phyloP scores from a whole-genome alignment of 257 asterid genomes.

The Ocimum tenuiflorum region DNA sequence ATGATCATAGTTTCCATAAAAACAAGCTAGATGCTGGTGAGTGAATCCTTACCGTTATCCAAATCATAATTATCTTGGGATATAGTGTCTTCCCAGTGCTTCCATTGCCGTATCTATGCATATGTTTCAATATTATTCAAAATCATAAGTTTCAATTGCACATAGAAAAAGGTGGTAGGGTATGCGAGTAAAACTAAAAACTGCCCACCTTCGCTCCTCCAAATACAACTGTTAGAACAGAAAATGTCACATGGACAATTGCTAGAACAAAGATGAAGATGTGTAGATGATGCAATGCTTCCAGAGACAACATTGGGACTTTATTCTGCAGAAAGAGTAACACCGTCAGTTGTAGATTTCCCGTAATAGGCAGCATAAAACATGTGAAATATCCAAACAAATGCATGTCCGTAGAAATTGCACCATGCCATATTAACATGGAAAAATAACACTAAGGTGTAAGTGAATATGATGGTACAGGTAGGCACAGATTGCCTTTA shows the following conservation, averaged over 20 bases:
- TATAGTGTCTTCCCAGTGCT: conserved; percentile 82
- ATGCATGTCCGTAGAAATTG: neutral
- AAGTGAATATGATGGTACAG: neutral
- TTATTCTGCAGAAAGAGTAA: conserved; percentile 33
- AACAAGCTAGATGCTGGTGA: neutral
- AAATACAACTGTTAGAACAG: conserved; percentile 64
- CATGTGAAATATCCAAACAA: neutral
- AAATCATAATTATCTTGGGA: conserved; percentile 49
- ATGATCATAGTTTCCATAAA: neutral
- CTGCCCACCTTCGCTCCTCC: conserved; percentile 63
- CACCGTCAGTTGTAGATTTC: conserved; percentile 1
- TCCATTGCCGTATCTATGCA: conserved; percentile 87
- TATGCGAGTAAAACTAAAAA: neutral
- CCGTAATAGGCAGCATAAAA: neutral
- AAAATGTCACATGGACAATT: conserved; percentile 71
- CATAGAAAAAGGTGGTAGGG: neutral
- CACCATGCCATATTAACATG: neutral
- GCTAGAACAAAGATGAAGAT: conserved; percentile 82
- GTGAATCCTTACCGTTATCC: conserved; percentile 36
- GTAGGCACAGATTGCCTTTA: neutral
- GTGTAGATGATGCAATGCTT: conserved; percentile 73
- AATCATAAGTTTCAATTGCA: neutral
- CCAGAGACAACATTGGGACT: conserved; percentile 69
- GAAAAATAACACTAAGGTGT: neutral
- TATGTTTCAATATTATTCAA: neutral